Evolutionary conservation across 352 stramenopile species (phyloP), one percentile per base, ranked within the genome.

Genomic region (Globisporangium radiosum): DNA sequence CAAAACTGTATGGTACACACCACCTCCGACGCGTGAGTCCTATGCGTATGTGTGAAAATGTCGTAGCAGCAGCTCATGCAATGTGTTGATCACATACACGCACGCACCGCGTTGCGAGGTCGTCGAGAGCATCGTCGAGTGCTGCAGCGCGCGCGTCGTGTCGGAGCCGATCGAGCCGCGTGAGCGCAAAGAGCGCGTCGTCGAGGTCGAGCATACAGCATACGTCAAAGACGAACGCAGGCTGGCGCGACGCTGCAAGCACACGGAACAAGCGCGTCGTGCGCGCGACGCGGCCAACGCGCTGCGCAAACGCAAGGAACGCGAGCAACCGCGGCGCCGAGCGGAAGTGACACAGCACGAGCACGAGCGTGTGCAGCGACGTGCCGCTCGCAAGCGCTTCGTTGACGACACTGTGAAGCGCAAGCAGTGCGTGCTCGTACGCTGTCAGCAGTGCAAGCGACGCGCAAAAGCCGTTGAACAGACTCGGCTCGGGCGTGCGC

Each of bases 181-280:
- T 75, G 17, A 90, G 59, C 7, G 76, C 70, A n/a, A 87, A 90
- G 11, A 87, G 56, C 1, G 80, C 72, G 54, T 90, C 77, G 42
- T 90, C 80, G 37, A 81, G 56, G 50, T 90, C 80, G 43, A 86
- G 58, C 19, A 88, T 68, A 11, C 77, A 69, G 45, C 75, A 85
- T 67, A 90, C 84, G n/a, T 80, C 72, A 19, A 85, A 87, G 19
- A 90, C 65, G 45, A 88, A 86, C 5, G 19, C 61, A 7, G 77
- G 77, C 19, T 76, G 69, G 38, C 73, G 65, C 50, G 71, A 87
- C 60, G 73, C 71, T 3, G 72, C 71, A 6, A 90, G 65, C 11
- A 88, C 74, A 15, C 70, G 72, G 36, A 88, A 88, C 9, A 88
- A 68, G 13, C 82, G 52, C 14, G 70, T 66, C 9, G 68, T 66